phyloP scores from a whole-genome alignment of 1,284 basidiomycete genomes.

The Exobasidium cylindrosporum region DNA sequence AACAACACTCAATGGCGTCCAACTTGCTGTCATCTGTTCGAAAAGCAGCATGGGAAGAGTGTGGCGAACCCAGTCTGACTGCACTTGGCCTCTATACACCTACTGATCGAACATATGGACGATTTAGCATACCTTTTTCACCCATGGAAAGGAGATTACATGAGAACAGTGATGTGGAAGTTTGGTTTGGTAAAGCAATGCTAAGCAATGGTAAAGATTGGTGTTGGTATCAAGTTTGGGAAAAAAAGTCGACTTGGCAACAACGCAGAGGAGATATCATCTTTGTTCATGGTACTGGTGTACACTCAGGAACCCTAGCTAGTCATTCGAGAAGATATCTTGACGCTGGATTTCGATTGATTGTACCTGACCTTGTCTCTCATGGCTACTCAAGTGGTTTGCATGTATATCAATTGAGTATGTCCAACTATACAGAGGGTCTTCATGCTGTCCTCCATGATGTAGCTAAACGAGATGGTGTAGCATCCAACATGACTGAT shows the following conservation, averaged over 20 bases:
- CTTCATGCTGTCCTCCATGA: conserved; percentile 45
- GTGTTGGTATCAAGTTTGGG: conserved; percentile 53
- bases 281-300: conserved; percentile 51
- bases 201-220: conserved; percentile 48
- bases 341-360: conserved; percentile 46
- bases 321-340: conserved; percentile 49
- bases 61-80: conserved; percentile 34
- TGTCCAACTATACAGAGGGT: conserved; percentile 37
- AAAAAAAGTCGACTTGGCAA: conserved; percentile 26
- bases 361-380: conserved; percentile 49
- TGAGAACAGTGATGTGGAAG: conserved; percentile 40
- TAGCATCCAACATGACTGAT: too few species aligned
- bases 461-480: conserved; percentile 32
- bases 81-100: conserved; percentile 31
- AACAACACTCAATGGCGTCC: too few species aligned
- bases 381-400: conserved; percentile 50
- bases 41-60: conserved; percentile 39
- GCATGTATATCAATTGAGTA: conserved; percentile 43
- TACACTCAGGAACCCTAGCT: conserved; percentile 49
- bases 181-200: conserved; percentile 45
- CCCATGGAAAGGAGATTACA: conserved; percentile 50
- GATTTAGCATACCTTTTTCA: conserved; percentile 42
- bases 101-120: conserved; percentile 38
- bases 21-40: too few species aligned
- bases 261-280: conserved; percentile 47